phyloP scores from a whole-genome alignment of 176 grass and related monocot genomes.

The Paspalum notatum region DNA sequence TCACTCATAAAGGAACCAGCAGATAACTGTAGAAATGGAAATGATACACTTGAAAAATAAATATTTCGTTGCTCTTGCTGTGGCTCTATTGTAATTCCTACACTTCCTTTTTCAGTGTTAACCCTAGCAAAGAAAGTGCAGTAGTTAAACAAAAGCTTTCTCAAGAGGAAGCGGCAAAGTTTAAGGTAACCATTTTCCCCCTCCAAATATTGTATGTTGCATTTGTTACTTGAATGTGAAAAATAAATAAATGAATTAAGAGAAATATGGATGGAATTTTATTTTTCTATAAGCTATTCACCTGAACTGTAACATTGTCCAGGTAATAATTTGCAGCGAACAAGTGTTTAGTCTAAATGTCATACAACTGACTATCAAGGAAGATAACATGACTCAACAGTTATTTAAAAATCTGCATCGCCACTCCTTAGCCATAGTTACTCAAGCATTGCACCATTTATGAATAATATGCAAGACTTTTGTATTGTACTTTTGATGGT shows the following conservation, averaged over 20 bases:
- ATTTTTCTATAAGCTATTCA: background rate
- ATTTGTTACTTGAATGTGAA: slow-evolving; percentile 14
- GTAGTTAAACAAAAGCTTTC: slow-evolving; percentile 71
- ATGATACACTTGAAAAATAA: slow-evolving; percentile 20
- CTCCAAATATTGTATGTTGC: background rate
- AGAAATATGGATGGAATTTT: background rate
- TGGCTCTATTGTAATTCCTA: slow-evolving; percentile 1
- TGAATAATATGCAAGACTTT: slow-evolving; percentile 32
- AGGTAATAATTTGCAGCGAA: background rate
- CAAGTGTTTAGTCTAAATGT: background rate
- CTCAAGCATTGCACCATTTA: background rate
- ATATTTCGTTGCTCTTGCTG: slow-evolving; percentile 5
- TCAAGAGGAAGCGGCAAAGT: slow-evolving; percentile 63
- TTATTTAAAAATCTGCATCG: background rate
- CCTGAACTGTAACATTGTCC: background rate
- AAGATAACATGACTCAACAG: background rate
- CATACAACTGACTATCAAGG: slow-evolving; percentile 14
- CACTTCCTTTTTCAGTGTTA: slow-evolving; percentile 57
- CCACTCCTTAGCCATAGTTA: slow-evolving; percentile 13
- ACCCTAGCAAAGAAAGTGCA: slow-evolving; percentile 62
- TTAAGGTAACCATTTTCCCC: slow-evolving; percentile 56
- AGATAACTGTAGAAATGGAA: background rate
- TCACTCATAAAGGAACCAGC: background rate
- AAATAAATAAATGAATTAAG: background rate
- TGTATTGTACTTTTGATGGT: slow-evolving; percentile 11